A percentile compares a stretch with the other conserved stretches of the same genome.
Evolutionary conservation across 352 stramenopile genomes (phyloP).

Genomic region (Phytophthora melonis): DNA sequence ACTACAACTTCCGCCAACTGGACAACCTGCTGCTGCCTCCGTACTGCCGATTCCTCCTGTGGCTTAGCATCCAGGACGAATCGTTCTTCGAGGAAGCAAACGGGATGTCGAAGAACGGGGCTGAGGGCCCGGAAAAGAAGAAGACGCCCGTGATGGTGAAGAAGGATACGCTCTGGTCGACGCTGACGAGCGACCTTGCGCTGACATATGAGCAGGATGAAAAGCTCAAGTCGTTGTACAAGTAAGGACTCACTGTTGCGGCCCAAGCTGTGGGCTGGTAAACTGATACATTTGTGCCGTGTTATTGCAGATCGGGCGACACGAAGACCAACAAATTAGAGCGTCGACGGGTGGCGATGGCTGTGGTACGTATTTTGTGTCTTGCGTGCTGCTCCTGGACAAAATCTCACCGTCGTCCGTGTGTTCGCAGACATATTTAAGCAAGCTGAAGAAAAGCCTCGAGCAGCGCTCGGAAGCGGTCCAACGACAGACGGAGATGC

Average conservation of each 20-base stretch:
- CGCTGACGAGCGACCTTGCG: conserved; percentile 76
- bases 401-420: background rate
- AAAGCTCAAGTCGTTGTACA: conserved; percentile 90
- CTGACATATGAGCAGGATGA: conserved; percentile 92
- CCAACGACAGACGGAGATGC: conserved; percentile 80
- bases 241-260: conserved; percentile 44
- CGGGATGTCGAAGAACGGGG: conserved; percentile 49
- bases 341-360: conserved; percentile 80
- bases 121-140: conserved; percentile 72
- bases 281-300: conserved; percentile 9
- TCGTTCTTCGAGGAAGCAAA: conserved; percentile 84
- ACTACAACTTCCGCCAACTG: conserved; percentile 92
- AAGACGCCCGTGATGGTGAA: conserved; percentile 72
- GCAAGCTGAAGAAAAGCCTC: conserved; percentile 87
- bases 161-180: conserved; percentile 88
- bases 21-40: conserved; percentile 86
- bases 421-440: conserved; percentile 83
- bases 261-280: background rate
- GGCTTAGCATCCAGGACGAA: conserved; percentile 90
- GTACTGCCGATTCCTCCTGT: conserved; percentile 91
- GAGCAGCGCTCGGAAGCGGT: conserved; percentile 83
- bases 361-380: conserved; percentile 62
- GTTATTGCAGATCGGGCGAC: conserved; percentile 61
- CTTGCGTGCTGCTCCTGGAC: background rate
- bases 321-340: conserved; percentile 88